Percentiles rank a stretch among this genome's conserved stretches.
Evolutionary conservation across 2,329 filamentous ascomycete species (phyloP).

Genomic region (Dactylellina sp.): DNA sequence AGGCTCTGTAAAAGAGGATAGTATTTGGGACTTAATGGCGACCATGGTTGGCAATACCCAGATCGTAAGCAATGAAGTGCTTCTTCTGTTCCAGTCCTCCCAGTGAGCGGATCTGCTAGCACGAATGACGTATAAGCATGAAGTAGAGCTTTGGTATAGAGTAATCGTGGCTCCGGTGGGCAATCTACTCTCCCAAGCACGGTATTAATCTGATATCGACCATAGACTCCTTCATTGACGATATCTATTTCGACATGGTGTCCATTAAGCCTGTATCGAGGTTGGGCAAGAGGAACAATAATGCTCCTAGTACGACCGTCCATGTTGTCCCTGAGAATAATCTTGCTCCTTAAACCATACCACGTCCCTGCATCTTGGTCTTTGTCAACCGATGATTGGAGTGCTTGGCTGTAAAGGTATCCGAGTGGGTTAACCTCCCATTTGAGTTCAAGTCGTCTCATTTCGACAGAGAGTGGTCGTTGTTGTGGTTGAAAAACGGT

Average conservation of each 20-base stretch:
- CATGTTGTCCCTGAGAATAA: slow-evolving; percentile 68
- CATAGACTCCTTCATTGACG: slow-evolving; percentile 64
- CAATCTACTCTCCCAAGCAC: slow-evolving; percentile 71
- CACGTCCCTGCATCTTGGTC: slow-evolving; percentile 72
- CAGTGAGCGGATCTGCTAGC: slow-evolving; percentile 71
- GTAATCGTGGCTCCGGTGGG: slow-evolving; percentile 69
- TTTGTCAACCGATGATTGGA: slow-evolving; percentile 69
- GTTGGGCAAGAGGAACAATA: slow-evolving; percentile 68
- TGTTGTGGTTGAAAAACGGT: slow-evolving; percentile 66
- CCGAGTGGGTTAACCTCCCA: slow-evolving; percentile 68
- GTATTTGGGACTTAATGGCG: slow-evolving; percentile 60
- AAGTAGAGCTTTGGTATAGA: slow-evolving; percentile 71
- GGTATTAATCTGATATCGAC: slow-evolving; percentile 69
- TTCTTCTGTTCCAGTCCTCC: slow-evolving; percentile 73
- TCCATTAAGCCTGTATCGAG: slow-evolving; percentile 61
- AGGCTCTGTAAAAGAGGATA: slow-evolving; percentile 60
- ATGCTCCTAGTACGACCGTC: slow-evolving; percentile 67
- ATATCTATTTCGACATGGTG: slow-evolving; percentile 66
- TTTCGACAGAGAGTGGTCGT: slow-evolving; percentile 65
- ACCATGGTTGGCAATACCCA: slow-evolving; percentile 68
- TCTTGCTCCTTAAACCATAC: slow-evolving; percentile 71
- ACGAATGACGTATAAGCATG: slow-evolving; percentile 73
- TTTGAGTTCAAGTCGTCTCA: slow-evolving; percentile 68
- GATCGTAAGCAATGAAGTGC: slow-evolving; percentile 68
- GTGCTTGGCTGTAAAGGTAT: slow-evolving; percentile 67